Conservation (phyloP, 352 stramenopile species). For the Thraustochytrium sp. region DNA sequence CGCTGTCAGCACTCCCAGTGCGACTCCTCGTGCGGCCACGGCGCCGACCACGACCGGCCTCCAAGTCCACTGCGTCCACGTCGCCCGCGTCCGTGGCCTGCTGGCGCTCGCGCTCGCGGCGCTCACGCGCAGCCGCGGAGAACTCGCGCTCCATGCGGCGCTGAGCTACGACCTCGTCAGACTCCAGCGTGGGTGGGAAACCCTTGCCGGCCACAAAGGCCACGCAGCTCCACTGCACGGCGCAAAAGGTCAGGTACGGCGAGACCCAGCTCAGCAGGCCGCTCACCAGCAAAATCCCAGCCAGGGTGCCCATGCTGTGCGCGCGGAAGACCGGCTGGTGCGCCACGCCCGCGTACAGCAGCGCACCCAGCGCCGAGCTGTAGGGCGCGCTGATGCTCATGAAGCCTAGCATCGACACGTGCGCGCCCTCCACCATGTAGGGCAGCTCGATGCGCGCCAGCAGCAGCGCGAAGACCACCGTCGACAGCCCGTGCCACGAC, state of each 20-base stretch:
- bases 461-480: not conserved
- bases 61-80: not conserved
- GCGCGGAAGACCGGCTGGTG: not conserved
- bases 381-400: not conserved
- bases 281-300: not conserved
- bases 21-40: too few species aligned
- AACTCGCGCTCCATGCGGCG: not conserved
- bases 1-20: not conserved
- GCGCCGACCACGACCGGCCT: too few species aligned
- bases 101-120: not conserved
- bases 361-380: not conserved
- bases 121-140: not conserved
- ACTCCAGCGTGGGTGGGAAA: constrained; percentile 22
- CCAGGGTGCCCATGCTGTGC: not conserved
- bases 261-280: constrained; percentile 19
- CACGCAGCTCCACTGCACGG: constrained; percentile 6
- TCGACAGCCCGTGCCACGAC: constrained; percentile 12
- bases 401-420: not conserved
- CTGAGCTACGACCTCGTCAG: constrained; percentile 32
- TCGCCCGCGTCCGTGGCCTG: not conserved
- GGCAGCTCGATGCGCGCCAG: not conserved
- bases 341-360: not conserved
- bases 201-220: not conserved
- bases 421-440: not conserved
- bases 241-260: constrained; percentile 32